A percentile compares a stretch with the other conserved stretches of the same genome.
phyloP scores from a whole-genome alignment of 176 grass and related monocot genomes.

The Triticum urartu region DNA sequence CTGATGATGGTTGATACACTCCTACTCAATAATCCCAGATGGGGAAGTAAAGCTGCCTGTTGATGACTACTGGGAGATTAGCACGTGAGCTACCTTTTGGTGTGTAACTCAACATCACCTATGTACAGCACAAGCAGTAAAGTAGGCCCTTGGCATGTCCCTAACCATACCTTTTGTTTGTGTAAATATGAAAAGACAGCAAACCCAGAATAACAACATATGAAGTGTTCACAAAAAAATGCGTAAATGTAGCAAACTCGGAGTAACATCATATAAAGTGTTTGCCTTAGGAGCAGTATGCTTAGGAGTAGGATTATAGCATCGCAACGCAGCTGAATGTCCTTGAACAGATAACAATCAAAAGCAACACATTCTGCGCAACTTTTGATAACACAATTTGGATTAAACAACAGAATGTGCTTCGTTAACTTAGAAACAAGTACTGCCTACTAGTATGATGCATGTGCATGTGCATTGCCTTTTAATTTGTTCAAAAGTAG shows the following conservation, averaged over 20 bases:
- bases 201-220: not conserved
- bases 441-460: not conserved
- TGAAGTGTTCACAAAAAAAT: not conserved
- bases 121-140: not conserved
- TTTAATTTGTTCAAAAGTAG: not conserved
- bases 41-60: not conserved
- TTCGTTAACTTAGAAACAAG: not conserved
- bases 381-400: not conserved
- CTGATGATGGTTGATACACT: not conserved
- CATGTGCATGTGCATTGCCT: not conserved
- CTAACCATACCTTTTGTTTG: not conserved
- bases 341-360: not conserved
- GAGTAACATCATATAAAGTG: not conserved
- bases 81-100: constrained; percentile 10
- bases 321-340: not conserved
- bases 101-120: not conserved
- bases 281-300: not conserved
- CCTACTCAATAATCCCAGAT: constrained; percentile 2
- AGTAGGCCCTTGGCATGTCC: not conserved
- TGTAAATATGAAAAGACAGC: not conserved
- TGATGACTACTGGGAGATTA: not conserved
- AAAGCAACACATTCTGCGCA: not conserved
- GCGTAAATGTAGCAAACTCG: too few relatives aligned
- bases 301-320: too few relatives aligned
- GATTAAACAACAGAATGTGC: not conserved